phyloP scores from a whole-genome alignment of 768 basidiomycete genomes.

The Gloeopeniophorella convolvens region DNA sequence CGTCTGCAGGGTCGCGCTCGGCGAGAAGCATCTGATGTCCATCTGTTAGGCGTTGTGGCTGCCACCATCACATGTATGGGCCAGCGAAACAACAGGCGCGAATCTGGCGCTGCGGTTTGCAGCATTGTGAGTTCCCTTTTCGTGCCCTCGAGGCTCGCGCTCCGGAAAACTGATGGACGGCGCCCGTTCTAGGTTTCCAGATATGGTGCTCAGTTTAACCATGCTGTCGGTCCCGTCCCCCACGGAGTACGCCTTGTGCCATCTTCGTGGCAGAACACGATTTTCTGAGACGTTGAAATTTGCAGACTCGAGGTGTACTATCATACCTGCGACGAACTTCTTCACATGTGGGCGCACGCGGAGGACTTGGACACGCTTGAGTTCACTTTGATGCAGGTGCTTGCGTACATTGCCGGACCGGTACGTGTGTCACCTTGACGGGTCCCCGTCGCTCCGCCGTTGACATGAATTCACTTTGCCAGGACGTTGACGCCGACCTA shows the following conservation, averaged over 20 bases:
- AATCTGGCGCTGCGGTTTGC: conserved; percentile 24
- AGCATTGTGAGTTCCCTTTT: conserved; percentile 7
- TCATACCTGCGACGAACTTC: conserved; percentile 24
- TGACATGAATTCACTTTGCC: background rate
- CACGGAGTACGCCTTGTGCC: conserved; percentile 11
- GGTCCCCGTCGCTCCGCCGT: background rate
- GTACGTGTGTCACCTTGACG: conserved; percentile 3
- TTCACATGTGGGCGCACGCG: conserved; percentile 26
- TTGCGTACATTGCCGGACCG: conserved; percentile 21
- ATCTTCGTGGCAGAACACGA: too few species aligned
- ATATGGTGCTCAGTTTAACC: conserved; percentile 18
- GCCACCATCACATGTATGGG: conserved; percentile 26
- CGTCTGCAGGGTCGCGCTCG: too few species aligned
- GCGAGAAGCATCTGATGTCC: background rate
- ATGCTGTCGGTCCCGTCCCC: conserved; percentile 17
- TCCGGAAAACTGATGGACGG: background rate
- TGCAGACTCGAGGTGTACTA: conserved; percentile 15
- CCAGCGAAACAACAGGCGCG: conserved; percentile 23
- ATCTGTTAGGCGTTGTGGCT: conserved; percentile 21
- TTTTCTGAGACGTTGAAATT: background rate
- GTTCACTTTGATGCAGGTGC: conserved; percentile 23
- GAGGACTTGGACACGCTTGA: conserved; percentile 25
- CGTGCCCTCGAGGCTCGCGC: background rate
- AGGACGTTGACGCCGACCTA: conserved; percentile 10
- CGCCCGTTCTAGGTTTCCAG: conserved; percentile 13